These are phyloP conservation scores for Mariannaea sp. DNA, from an alignment of 2,329 filamentous ascomycete species.

Conservation along the genomic window DNA sequence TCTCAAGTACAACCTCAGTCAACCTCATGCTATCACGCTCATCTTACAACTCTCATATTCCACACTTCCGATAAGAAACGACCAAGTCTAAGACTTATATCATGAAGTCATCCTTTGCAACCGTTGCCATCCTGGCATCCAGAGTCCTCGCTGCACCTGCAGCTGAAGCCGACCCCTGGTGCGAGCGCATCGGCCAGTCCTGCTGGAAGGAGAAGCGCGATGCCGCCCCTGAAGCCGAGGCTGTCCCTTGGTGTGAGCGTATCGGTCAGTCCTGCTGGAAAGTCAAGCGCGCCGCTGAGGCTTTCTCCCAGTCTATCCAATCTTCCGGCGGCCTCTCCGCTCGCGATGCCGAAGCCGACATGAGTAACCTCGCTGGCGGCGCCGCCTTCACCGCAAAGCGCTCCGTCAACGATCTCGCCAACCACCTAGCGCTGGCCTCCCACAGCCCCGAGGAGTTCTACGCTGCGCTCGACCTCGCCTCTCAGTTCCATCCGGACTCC, in stretches of 20 bases:
- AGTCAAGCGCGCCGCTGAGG: conserved; percentile 48
- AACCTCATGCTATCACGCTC: conserved; percentile 18
- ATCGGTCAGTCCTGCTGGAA: conserved; percentile 50
- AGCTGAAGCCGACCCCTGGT: conserved; percentile 39
- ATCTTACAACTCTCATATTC: conserved; percentile 15
- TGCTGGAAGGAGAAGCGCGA: conserved; percentile 50
- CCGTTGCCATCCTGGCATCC: conserved; percentile 32
- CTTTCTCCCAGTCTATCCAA: conserved; percentile 40
- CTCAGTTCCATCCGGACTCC: conserved; percentile 30
- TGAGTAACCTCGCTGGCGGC: conserved; percentile 43
- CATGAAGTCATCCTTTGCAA: conserved; percentile 40
- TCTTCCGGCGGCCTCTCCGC: conserved; percentile 33
- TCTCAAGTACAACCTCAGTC: conserved; percentile 28
- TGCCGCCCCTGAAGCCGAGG: conserved; percentile 30
- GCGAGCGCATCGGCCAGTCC: conserved; percentile 45
- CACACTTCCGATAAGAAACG: neutral
- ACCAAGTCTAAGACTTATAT: too few species aligned
- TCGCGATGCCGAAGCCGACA: conserved; percentile 36
- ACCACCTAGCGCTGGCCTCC: conserved; percentile 41
- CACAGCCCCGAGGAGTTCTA: conserved; percentile 42
- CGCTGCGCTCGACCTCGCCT: conserved; percentile 38
- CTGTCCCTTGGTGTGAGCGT: conserved; percentile 43
- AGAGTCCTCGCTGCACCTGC: conserved; percentile 26
- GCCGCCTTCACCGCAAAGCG: conserved; percentile 46
- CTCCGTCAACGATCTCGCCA: conserved; percentile 47